Conservation (phyloP, 2,329 filamentous ascomycete species). For the Alternaria brassicicola region DNA sequence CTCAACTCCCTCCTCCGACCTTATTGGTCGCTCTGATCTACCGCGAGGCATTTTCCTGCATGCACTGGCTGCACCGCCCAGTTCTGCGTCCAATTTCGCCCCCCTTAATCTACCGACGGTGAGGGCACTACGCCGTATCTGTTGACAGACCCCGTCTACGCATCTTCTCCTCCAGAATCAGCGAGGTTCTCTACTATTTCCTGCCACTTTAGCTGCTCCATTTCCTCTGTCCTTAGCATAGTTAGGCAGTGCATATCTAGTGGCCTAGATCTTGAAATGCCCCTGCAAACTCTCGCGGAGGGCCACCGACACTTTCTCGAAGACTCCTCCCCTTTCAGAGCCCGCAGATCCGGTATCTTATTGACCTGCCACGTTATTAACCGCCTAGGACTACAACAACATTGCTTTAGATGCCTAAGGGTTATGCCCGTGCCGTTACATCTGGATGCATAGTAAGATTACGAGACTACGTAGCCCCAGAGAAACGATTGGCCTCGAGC, state of each 20-base stretch:
- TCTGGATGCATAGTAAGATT: not conserved
- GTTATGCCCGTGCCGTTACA: not conserved
- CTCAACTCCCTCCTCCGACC: slow-evolving; percentile 4
- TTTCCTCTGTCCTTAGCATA: not conserved
- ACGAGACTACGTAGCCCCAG: slow-evolving; percentile 4
- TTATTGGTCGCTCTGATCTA: slow-evolving; percentile 19
- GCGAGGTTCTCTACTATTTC: not conserved
- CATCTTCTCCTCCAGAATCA: not conserved
- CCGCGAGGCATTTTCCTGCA: slow-evolving; percentile 22
- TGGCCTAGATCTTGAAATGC: not conserved
- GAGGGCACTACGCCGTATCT: not conserved
- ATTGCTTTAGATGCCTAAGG: not conserved
- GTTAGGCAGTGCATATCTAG: not conserved
- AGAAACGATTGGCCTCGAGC: slow-evolving; percentile 7
- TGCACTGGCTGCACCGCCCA: slow-evolving; percentile 11
- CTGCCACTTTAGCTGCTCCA: not conserved
- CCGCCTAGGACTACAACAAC: not conserved
- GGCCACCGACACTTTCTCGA: not conserved
- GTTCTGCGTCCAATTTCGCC: not conserved
- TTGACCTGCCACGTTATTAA: slow-evolving; percentile 2
- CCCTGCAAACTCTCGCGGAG: not conserved
- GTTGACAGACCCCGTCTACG: not conserved
- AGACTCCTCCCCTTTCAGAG: not conserved
- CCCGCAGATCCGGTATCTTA: not conserved
- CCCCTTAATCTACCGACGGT: not conserved